Base-by-base conservation (phyloP, 1,284 basidiomycete species). In the Pyrrhoderma lamaoense region DNA sequence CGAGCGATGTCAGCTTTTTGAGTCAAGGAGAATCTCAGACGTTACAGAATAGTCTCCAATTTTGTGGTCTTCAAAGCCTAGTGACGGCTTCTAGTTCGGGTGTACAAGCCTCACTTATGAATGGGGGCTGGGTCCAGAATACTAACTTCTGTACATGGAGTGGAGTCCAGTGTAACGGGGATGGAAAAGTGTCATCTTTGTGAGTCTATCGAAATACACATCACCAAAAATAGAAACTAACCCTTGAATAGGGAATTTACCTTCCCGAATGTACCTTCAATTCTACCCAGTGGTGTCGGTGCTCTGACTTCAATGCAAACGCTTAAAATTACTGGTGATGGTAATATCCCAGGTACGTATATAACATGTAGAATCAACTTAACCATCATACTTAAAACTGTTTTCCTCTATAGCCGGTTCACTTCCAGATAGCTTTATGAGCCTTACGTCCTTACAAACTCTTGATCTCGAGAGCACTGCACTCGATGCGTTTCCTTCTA, bases 11-110 rank as follows among this genome's bases (percentile, higher is more conserved):
- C 53, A 64, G 64, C 1, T 57, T 63, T 5, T 60, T 60, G 5
- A 40, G 38, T n/a, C 16, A 16, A 8, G 16, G n/a, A 22, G 67
- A 68, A 27, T 53, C 61, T 11, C 62, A 70, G 54, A 56, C 60
- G 21, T 62, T 73, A 35, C 50, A 56, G 42, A 68, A 67, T 37
- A 67, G 69, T 1, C 55, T 73, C 0, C 75, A 78, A 56, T 78
- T 78, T 57, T 79, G 76, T 53, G 67, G 73, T 8, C 66, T 78
- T 27, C 69, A 73, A 21, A 68, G 75, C 8, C 59, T 81, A 49
- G 74, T 75, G 55, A 72, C 73, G 49, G 67, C 67, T 2, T 64
- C 75, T 5, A 64, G 69, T 19, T 59, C 64, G 18, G 61, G 65
- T 43, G 75, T 70, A 1, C 70, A 71, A 58, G 57, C 60, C 1